Conservation (phyloP, 164 flowering plant genomes). For the Tetrastigma voinierianum region DNA sequence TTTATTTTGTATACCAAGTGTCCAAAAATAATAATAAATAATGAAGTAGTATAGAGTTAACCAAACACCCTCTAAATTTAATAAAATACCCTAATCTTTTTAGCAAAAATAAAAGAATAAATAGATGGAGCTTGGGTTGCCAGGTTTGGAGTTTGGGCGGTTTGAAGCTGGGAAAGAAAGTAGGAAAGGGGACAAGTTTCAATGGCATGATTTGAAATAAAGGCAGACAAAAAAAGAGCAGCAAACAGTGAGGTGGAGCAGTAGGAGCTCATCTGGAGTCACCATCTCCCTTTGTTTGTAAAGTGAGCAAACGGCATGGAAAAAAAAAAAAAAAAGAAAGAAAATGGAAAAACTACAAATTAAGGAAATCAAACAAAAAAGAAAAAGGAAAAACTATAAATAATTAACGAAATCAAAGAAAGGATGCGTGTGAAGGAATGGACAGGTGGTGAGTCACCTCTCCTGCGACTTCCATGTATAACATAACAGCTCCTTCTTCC, state of each 20-base stretch:
- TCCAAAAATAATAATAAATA: no score
- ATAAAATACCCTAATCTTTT: no score
- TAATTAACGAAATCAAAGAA: not conserved
- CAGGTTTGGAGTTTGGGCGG: no score
- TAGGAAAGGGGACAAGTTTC: not conserved
- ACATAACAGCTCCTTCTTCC: no score
- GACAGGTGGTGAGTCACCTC: conserved; percentile 8
- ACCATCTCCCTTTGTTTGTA: not conserved
- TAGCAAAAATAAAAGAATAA: no score
- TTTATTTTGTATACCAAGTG: no score
- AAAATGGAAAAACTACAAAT: no score
- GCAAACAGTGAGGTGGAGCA: conserved; percentile 10
- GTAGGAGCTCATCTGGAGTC: conserved; percentile 9
- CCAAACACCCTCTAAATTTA: no score
- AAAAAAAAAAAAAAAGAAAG: no score
- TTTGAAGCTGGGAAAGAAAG: not conserved
- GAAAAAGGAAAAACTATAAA: not conserved
- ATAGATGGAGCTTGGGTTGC: no score
- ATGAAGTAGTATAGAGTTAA: no score
- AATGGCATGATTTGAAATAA: not conserved
- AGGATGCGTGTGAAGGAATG: conserved; percentile 1
- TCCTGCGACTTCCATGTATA: conserved; percentile 18
- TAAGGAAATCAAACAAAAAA: no score
- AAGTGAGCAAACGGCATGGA: not conserved
- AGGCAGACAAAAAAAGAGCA: not conserved